Evolutionary conservation across 805 yeast genomes (phyloP).

Genomic region (Metschnikowia proteae): DNA sequence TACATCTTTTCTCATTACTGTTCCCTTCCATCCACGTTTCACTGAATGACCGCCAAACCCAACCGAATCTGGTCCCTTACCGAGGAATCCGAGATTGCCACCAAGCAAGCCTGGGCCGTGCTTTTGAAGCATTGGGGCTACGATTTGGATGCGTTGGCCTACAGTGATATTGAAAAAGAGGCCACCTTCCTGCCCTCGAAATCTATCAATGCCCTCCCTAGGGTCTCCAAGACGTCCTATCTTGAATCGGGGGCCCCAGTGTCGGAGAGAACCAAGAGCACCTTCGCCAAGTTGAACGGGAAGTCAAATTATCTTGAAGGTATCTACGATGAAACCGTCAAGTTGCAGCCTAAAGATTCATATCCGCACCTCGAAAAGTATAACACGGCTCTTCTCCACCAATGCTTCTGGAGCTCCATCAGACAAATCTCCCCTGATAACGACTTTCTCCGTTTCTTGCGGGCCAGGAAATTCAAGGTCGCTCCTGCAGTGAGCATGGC

Average conservation of each 20-base stretch:
- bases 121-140: constrained; percentile 42
- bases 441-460: constrained; percentile 16
- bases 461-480: constrained; percentile 19
- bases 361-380: constrained; percentile 10
- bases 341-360: constrained; percentile 6
- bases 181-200: constrained; percentile 13
- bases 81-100: constrained; percentile 54
- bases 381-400: constrained; percentile 15
- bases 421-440: constrained; percentile 18
- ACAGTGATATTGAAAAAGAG: constrained; percentile 11
- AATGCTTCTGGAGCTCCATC: constrained; percentile 12
- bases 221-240: constrained; percentile 9
- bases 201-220: constrained; percentile 13
- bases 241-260: constrained; percentile 10
- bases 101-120: constrained; percentile 72
- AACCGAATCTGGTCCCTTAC: constrained; percentile 23
- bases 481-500: constrained; percentile 13
- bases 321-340: constrained; percentile 11
- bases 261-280: constrained; percentile 10
- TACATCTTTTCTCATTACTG: background rate
- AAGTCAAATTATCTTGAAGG: constrained; percentile 8
- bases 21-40: background rate
- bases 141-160: constrained; percentile 13
- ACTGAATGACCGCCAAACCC: constrained; percentile 10
- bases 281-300: constrained; percentile 11